Evolutionary conservation across 352 stramenopile genomes (phyloP).

Genomic region (Albugo laibachii): DNA sequence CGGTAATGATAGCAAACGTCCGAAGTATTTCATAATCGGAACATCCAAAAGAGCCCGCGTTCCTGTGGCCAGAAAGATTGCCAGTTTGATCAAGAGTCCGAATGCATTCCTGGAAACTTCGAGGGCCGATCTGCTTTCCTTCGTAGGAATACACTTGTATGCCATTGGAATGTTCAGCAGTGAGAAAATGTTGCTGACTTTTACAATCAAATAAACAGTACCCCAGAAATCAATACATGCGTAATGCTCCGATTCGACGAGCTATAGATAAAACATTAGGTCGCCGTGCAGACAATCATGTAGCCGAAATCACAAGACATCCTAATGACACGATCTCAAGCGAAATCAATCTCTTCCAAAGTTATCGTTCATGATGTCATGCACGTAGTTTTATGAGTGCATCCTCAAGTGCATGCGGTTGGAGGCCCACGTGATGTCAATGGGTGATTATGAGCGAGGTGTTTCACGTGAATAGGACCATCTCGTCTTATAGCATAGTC

Average conservation of each 20-base stretch:
- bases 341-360: conserved; percentile 85
- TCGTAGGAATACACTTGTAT: conserved; percentile 87
- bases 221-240: conserved; percentile 82
- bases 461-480: conserved; percentile 81
- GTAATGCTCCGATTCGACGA: conserved; percentile 84
- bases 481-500: conserved; percentile 83
- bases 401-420: conserved; percentile 83
- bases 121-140: conserved; percentile 69
- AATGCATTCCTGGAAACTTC: conserved; percentile 70
- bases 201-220: conserved; percentile 73
- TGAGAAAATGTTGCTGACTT: conserved; percentile 76
- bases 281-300: conserved; percentile 83
- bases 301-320: conserved; percentile 83
- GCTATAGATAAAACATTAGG: conserved; percentile 86
- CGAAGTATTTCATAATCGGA: conserved; percentile 77
- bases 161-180: conserved; percentile 74
- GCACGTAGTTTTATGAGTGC: conserved; percentile 73
- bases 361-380: conserved; percentile 81
- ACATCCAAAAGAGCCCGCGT: conserved; percentile 77
- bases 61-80: conserved; percentile 73
- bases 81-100: conserved; percentile 76
- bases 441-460: conserved; percentile 63
- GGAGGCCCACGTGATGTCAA: conserved; percentile 74
- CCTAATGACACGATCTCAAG: conserved; percentile 79
- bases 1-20: conserved; percentile 76